phyloP scores from a whole-genome alignment of 75 land plant genomes.

The Isoetes taiwanensis region DNA sequence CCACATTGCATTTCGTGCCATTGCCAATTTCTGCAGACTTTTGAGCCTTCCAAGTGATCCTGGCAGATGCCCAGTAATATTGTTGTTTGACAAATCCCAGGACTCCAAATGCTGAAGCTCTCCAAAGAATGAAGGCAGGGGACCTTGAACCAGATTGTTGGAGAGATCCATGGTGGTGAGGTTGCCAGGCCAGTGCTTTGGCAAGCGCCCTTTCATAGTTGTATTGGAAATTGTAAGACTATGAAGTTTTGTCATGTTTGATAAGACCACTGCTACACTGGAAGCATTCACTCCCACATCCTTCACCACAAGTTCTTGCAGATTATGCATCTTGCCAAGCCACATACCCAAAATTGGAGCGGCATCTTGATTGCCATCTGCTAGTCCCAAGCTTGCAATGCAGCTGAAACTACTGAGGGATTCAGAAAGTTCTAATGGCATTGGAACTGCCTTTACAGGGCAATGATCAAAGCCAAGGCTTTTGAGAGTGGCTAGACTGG shows the following conservation, averaged over 20 bases:
- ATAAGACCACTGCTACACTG: slow-evolving; percentile 28
- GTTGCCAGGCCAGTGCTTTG: slow-evolving; percentile 36
- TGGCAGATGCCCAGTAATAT: slow-evolving; percentile 40
- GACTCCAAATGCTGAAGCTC: slow-evolving; percentile 23
- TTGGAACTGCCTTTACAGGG: slow-evolving; percentile 22
- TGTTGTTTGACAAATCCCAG: slow-evolving; percentile 37
- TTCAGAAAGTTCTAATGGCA: slow-evolving; percentile 36
- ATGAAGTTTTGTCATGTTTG: slow-evolving; percentile 31
- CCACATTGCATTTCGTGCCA: slow-evolving; percentile 38
- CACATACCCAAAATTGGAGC: slow-evolving; percentile 41
- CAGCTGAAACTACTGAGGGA: slow-evolving; percentile 39
- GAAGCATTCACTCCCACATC: slow-evolving; percentile 34
- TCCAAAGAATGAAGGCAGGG: slow-evolving; percentile 31
- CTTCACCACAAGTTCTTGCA: slow-evolving; percentile 45
- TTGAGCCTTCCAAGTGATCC: slow-evolving; percentile 34
- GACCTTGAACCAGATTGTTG: slow-evolving; percentile 40
- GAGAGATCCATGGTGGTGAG: slow-evolving; percentile 53
- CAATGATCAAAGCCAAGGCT: slow-evolving; percentile 44
- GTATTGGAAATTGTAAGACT: slow-evolving; percentile 42
- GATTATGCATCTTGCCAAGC: slow-evolving; percentile 42
- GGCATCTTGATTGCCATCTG: slow-evolving; percentile 4
- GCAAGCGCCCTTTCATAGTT: slow-evolving; percentile 49
- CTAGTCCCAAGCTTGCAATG: slow-evolving; percentile 32
- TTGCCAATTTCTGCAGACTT: slow-evolving; percentile 27
- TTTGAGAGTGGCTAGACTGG: slow-evolving; percentile 40